A percentile compares a stretch with the other conserved stretches of the same genome.
These are phyloP conservation scores for Globisporangium solare DNA, from an alignment of 352 stramenopile species.

Conservation along the genomic window DNA sequence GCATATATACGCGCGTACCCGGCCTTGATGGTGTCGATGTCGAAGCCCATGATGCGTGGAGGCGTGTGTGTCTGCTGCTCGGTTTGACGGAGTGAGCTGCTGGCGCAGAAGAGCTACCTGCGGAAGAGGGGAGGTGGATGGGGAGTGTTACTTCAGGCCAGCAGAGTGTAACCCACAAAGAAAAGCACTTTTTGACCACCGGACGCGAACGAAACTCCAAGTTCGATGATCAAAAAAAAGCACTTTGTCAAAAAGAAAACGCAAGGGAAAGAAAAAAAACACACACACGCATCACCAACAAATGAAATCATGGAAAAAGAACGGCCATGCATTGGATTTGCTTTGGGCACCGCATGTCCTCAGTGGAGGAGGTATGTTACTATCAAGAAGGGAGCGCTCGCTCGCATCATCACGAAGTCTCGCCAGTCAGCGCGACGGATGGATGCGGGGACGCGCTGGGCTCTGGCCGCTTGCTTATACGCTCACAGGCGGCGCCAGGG, in stretches of 20 bases:
- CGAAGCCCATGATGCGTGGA: conserved; percentile 29
- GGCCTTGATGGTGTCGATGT: conserved; percentile 78
- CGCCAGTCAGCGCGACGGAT: not conserved
- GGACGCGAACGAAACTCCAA: too few species aligned
- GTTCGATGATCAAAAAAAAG: too few species aligned
- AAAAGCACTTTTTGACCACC: not conserved
- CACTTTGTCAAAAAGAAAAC: too few species aligned
- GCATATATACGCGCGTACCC: conserved; percentile 23
- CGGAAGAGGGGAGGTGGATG: not conserved
- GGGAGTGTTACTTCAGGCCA: conserved; percentile 1
- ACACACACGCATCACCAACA: too few species aligned
- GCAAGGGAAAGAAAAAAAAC: too few species aligned
- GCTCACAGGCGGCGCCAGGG: conserved; percentile 59
- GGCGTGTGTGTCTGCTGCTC: not conserved
- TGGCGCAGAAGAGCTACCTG: not conserved
- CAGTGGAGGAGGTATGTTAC: not conserved
- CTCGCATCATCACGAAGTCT: not conserved
- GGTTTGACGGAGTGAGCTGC: conserved; percentile 1
- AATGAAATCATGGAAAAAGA: too few species aligned
- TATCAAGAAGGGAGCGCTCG: not conserved
- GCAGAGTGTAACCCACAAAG: not conserved
- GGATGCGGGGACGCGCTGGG: not conserved
- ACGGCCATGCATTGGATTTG: too few species aligned
- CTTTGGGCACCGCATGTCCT: not conserved
- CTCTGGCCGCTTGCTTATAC: conserved; percentile 28